Evolutionary conservation across 2,329 filamentous ascomycete genomes (phyloP), one percentile per base, ranked within the genome.

Genomic region (Xylaria arbuscula): DNA sequence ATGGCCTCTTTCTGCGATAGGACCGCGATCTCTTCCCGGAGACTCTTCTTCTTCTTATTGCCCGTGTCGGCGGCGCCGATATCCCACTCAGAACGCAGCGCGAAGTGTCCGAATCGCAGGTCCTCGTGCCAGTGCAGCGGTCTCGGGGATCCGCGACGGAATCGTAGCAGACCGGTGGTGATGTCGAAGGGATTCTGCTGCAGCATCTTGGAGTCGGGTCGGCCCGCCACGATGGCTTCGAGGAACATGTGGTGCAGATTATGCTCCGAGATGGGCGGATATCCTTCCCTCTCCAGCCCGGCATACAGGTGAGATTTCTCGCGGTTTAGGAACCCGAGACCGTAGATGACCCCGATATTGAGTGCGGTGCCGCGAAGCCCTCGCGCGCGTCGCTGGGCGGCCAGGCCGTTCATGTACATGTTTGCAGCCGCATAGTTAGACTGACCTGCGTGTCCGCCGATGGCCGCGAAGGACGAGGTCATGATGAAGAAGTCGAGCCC

Each of bases 241-340:
- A 85, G 78, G 67, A 87, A 84, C 77, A 85, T 81, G 70, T 85
- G 82, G 70, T 86, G 84, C 17, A 87, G 73, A 62, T 86, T 84
- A 2, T 80, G 78, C 74, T 87, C 85, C 2, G 85, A 85, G 13
- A 87, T 79, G 42, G 82, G 82, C 62, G 81, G 81, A 64, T 84
- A 84, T 6, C 82, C 81, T 13, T 84, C 81, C 3, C 80, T 74
- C 76, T 82, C 81, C 0, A 84, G 78, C 1, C 80, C 80, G 0
- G 72, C 70, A 66, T 84, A 84, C 2, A 83, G 70, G 11, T 79
- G 70, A 0, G 76, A 75, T 70, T 80, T 79, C 71, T 83, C 81
- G 17, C 82, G 80, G 42, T 82, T 79, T 15, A 83, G 72, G 65
- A 83, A 80, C 0, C 82, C 82, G 0, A 84, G 76, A 0, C 82